Evolutionary conservation across 352 stramenopile species (phyloP), one percentile per base, ranked within the genome.

Genomic region (Detonula confervacea): DNA sequence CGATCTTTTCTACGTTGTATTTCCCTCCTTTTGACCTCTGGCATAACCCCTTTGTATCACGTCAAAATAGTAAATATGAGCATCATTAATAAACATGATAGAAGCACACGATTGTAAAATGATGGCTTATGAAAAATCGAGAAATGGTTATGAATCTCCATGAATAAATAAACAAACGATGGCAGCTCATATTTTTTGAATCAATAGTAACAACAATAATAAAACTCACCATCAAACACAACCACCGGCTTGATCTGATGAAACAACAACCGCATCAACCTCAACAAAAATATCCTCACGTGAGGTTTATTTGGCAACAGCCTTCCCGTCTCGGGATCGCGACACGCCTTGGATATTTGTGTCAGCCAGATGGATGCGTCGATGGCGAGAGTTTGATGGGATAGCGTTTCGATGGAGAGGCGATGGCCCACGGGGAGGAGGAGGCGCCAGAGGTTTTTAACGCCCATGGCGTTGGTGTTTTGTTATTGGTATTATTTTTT

Each of bases 301-400:
- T 84, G 77, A 97, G 98, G 73, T 91, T 92, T 68, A 98, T 96
- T 83, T 81, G 98, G 97, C 39, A 95, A 93, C 57, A 97, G 96
- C 9, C 94, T 88, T 46, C 98, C 96, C 57, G 80, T 91, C 8
- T 92, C 80, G 4, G 83, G 81, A 85, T 99, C 96, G 46, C 96
- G 94, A 94, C 98, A 99, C 39, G 97, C 97, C 86, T 99, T 99
- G 77, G 99, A 92, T 79, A 99, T 99, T 89, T 99, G 97, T 24
- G 96, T 98, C 64, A 99, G 89, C 98, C 98, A 99, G 84, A 99
- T 99, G 80, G 95, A 98, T 9, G 97, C 97, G 86, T 99, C 98
- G 46, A 99, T 97, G 0, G 98, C 98, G 35, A 99, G 90, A 18
- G 96, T 96, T 81, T 98, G 95, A 42, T 95, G 92, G 54, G 94